Evolutionary conservation across 176 grass and related monocot genomes (phyloP).

Genomic region (Themeda triandra): DNA sequence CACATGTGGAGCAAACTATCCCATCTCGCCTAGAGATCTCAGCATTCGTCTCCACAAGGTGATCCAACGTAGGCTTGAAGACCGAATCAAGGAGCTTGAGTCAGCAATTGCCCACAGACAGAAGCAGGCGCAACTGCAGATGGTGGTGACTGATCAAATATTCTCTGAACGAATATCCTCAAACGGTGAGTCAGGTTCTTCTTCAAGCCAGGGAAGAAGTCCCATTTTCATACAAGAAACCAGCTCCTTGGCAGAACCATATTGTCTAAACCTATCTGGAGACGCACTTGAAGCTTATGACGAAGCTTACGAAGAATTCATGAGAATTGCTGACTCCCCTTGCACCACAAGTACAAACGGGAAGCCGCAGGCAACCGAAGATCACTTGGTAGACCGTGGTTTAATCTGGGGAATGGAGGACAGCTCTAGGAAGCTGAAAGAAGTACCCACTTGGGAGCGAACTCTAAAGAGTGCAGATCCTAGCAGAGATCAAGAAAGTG

Average conservation of each 20-base stretch:
- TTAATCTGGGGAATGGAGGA: slow-evolving; percentile 55
- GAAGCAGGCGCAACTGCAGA: slow-evolving; percentile 53
- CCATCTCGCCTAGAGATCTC: slow-evolving; percentile 73
- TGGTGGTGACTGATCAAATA: slow-evolving; percentile 37
- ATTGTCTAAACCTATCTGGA: slow-evolving; percentile 74
- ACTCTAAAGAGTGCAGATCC: slow-evolving; percentile 5
- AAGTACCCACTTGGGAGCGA: slow-evolving; percentile 3
- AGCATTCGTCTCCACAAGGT: slow-evolving; percentile 83
- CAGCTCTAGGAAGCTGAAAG: slow-evolving; percentile 26
- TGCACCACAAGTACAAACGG: slow-evolving; percentile 40
- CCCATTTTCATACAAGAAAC: slow-evolving; percentile 43
- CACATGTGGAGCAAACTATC: slow-evolving; percentile 46
- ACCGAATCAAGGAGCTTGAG: slow-evolving; percentile 82
- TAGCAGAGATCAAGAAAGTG: slow-evolving; percentile 23
- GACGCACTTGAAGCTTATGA: slow-evolving; percentile 79
- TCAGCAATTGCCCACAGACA: slow-evolving; percentile 52
- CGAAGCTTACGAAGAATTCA: slow-evolving; percentile 90
- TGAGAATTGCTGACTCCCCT: slow-evolving; percentile 40
- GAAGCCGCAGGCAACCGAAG: slow-evolving; percentile 34
- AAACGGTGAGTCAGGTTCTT: slow-evolving; percentile 71
- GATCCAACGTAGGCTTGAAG: slow-evolving; percentile 68
- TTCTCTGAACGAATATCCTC: slow-evolving; percentile 59
- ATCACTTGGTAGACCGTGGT: slow-evolving; percentile 35
- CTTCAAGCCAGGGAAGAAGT: slow-evolving; percentile 62
- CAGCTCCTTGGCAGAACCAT: slow-evolving; percentile 41